These are phyloP conservation scores for Ophidiomyces ophidiicola DNA, from an alignment of 2,329 filamentous ascomycete species.

Conservation along the genomic window DNA sequence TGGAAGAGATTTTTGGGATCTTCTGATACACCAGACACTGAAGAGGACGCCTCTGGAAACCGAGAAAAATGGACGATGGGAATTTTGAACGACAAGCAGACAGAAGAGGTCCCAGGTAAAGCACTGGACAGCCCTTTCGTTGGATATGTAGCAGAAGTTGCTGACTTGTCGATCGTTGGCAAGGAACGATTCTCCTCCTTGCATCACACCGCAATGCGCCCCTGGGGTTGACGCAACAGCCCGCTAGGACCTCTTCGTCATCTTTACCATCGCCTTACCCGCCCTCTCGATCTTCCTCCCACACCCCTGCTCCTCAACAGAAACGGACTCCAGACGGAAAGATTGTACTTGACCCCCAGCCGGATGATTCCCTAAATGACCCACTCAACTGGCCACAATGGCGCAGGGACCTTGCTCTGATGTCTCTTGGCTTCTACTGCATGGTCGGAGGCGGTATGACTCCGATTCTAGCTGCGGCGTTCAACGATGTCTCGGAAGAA, in stretches of 20 bases:
- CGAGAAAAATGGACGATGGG: slow-evolving; percentile 50
- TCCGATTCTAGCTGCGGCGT: slow-evolving; percentile 77
- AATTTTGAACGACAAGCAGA: slow-evolving; percentile 68
- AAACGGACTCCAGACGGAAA: slow-evolving; percentile 72
- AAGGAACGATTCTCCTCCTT: slow-evolving; percentile 50
- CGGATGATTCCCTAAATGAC: slow-evolving; percentile 80
- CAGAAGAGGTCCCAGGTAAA: slow-evolving; percentile 76
- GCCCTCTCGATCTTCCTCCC: slow-evolving; percentile 31
- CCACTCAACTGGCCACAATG: slow-evolving; percentile 82
- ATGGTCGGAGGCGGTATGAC: slow-evolving; percentile 91
- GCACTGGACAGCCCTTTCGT: no score
- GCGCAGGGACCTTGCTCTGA: slow-evolving; percentile 64
- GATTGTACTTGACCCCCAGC: slow-evolving; percentile 83
- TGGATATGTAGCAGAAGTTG: no score
- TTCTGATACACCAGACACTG: slow-evolving; percentile 4
- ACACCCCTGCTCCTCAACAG: slow-evolving; percentile 31
- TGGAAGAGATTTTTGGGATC: slow-evolving; percentile 16
- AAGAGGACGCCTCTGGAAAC: slow-evolving; percentile 6
- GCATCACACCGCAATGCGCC: slow-evolving; percentile 51
- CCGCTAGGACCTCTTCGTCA: slow-evolving; percentile 46
- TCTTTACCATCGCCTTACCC: slow-evolving; percentile 39
- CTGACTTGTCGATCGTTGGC: not conserved
- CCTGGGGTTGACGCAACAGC: slow-evolving; percentile 49
- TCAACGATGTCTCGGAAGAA: slow-evolving; percentile 60
- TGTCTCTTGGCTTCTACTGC: slow-evolving; percentile 82